Conservation (phyloP, 257 asterid genomes). For the Lycium ferocissimum region DNA sequence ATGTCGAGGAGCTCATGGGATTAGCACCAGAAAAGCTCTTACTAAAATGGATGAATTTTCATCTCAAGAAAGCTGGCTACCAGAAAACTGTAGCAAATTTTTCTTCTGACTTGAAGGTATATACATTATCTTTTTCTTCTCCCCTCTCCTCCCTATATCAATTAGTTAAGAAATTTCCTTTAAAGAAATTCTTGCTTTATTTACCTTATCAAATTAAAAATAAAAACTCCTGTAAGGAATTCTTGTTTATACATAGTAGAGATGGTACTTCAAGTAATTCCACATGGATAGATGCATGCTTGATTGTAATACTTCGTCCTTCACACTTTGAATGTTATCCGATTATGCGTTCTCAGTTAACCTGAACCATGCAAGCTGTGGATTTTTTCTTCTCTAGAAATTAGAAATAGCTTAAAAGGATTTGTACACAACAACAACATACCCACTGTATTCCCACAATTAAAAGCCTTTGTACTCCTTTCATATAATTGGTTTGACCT, state of each 20-base stretch:
- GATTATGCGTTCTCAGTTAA: neutral
- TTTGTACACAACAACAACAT: no score
- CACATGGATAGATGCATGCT: neutral
- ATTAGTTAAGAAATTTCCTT: neutral
- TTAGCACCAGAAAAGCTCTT: conserved; percentile 97
- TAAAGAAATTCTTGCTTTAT: neutral
- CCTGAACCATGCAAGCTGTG: neutral
- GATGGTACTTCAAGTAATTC: neutral
- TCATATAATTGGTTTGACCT: neutral
- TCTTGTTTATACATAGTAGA: neutral
- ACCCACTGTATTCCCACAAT: no score
- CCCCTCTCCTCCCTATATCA: neutral
- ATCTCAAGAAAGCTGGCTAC: conserved; percentile 93
- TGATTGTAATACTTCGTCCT: neutral
- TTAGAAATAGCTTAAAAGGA: neutral
- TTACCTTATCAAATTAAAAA: neutral
- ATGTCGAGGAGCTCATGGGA: conserved; percentile 94
- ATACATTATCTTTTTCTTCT: neutral
- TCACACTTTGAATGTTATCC: neutral
- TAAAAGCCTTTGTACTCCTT: neutral
- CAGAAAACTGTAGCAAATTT: conserved; percentile 81
- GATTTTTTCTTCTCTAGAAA: neutral
- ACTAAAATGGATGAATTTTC: conserved; percentile 97
- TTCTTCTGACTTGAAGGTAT: conserved; percentile 91
- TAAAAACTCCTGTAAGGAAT: neutral